Conservation (phyloP, 75 land plant genomes). For the Sequoiadendron giganteum region DNA sequence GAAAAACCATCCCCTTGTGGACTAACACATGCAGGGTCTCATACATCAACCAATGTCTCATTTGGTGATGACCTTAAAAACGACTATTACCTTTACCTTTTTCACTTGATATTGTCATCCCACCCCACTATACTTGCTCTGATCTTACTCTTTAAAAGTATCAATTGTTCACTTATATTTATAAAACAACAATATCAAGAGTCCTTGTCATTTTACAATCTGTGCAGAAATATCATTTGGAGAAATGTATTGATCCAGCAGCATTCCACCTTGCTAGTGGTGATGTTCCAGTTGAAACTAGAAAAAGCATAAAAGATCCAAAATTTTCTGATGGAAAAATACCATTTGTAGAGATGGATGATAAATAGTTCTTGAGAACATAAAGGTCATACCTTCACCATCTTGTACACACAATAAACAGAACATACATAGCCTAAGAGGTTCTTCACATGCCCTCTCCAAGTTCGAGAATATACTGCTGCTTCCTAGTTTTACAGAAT, state of each 20-base stretch:
- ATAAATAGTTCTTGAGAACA: background rate
- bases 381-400: constrained; percentile 61
- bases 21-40: no score
- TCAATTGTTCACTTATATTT: background rate
- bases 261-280: background rate
- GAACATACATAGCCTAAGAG: constrained; percentile 81
- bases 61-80: no score
- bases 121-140: background rate
- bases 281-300: background rate
- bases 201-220: background rate
- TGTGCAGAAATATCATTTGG: background rate
- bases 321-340: background rate
- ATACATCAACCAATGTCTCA: no score
- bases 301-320: background rate
- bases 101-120: background rate
- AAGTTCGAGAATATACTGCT: constrained; percentile 87
- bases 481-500: constrained; percentile 57
- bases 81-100: no score
- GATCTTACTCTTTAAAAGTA: background rate
- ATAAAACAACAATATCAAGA: background rate
- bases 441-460: constrained; percentile 91
- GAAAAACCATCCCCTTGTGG: no score
- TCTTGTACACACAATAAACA: constrained; percentile 88
- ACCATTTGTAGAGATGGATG: background rate
- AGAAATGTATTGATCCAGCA: background rate